Base-by-base conservation (phyloP, 805 yeast genomes). In the Danielia oregonensis region DNA sequence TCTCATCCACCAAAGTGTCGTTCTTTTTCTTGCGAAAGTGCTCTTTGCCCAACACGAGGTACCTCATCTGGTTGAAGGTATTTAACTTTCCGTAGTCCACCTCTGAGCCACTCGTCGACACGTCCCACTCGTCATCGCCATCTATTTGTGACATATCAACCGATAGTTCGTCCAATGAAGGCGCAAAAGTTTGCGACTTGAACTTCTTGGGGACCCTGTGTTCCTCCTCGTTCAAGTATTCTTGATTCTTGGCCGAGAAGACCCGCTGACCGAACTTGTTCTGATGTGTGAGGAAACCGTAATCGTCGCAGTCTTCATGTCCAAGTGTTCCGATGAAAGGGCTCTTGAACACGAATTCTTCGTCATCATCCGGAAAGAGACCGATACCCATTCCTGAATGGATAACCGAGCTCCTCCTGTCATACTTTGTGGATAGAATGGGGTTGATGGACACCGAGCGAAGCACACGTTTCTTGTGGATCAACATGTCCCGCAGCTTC, bases 401-500 rank as follows among this genome's bases (percentile, higher is more conserved):
- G 24, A 44, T 27, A 8, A 32, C 18, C 6, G 33, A 17, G 13
- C 39, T 31, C 24, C 30, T 35, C 16, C 15, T 16, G 16, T 35
- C 44, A 24, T 39, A 35, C 29, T 40, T 39, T 21, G 43, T 35
- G 6, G 44, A 34, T 17, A 40, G 30, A 22, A 37, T 47, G 6
- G 60, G 59, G 31, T 55, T 55, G 30, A 55, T 52, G 3, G 59
- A 54, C 6, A 66, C 72, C 9, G 64, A 55, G 29, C 73, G 49
- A 33, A 68, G 55, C 5, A 68, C 70, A 17, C 72, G 47, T 37
- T 67, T 68, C 47, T 65, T 65, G 40, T 65, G 60, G 24, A 66
- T 64, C 29, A 76, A 52, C 45, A 65, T 61, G 39, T 69, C 68
- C 42, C 63, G 63, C 17, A 78, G 76, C 40, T 57, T 65, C 43